Evolutionary conservation across 768 basidiomycete genomes (phyloP).

Genomic region (Kwoniella newhampshirensis): DNA sequence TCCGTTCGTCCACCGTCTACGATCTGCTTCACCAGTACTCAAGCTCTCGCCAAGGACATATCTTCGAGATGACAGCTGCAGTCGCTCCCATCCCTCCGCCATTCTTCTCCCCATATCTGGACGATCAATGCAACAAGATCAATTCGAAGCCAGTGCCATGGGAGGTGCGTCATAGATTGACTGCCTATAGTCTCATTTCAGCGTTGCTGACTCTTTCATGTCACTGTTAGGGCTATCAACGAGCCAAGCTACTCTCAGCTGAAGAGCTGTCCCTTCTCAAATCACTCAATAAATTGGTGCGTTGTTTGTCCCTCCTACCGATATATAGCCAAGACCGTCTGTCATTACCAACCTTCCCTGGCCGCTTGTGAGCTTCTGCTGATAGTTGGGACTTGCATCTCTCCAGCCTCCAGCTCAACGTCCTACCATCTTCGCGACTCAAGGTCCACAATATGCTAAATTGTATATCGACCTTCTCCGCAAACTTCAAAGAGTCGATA

Average conservation of each 20-base stretch:
- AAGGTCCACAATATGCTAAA: constrained; percentile 77
- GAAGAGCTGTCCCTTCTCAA: constrained; percentile 87
- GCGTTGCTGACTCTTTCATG: neutral
- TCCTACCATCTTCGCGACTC: constrained; percentile 75
- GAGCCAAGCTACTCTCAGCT: constrained; percentile 80
- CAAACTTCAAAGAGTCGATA: constrained; percentile 75
- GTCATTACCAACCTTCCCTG: neutral
- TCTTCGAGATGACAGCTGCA: constrained; percentile 37
- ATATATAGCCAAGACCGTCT: neutral
- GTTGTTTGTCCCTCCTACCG: neutral
- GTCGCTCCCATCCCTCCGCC: constrained; percentile 49
- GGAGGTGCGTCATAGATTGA: constrained; percentile 65
- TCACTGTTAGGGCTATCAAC: constrained; percentile 76
- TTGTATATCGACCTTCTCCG: constrained; percentile 87
- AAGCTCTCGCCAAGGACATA: no score
- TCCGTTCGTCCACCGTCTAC: no score
- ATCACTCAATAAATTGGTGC: constrained; percentile 74
- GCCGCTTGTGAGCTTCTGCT: no score
- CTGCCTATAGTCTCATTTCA: neutral
- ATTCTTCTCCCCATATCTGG: constrained; percentile 65
- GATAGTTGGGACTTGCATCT: no score
- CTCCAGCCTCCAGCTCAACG: constrained; percentile 40
- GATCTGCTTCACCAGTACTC: no score
- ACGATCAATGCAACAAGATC: constrained; percentile 83
- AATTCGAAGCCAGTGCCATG: constrained; percentile 88